Conservation (phyloP, 2,329 filamentous ascomycete genomes). For the Sporothrix dimorphospora region DNA sequence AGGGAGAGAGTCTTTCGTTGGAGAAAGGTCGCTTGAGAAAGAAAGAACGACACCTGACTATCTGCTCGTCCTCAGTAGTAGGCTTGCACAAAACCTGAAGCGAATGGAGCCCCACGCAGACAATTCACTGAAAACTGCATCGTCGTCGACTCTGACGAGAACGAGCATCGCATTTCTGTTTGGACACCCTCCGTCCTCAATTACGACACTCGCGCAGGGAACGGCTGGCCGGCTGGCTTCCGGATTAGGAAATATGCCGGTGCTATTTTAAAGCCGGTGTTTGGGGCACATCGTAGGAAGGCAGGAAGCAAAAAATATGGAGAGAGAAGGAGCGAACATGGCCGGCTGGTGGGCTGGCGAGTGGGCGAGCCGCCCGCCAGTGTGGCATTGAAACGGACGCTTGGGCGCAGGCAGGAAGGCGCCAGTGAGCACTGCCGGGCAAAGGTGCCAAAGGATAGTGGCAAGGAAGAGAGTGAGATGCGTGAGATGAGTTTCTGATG, state of each 20-base stretch:
- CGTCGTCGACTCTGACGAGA: background rate
- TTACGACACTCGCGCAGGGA: background rate
- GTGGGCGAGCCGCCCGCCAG: background rate
- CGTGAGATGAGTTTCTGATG: too few relatives aligned
- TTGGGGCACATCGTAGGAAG: background rate
- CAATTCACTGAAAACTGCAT: background rate
- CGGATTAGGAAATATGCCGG: slow-evolving; percentile 3
- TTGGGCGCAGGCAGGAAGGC: background rate
- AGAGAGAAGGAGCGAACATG: background rate
- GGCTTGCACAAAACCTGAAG: background rate
- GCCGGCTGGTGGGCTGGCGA: too few relatives aligned
- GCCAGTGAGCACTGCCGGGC: background rate
- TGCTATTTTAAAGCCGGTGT: background rate
- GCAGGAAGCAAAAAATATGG: background rate
- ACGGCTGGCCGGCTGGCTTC: background rate
- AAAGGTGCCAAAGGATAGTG: too few relatives aligned
- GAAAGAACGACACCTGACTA: background rate
- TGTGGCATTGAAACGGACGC: background rate
- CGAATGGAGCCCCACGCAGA: background rate
- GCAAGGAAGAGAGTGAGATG: too few relatives aligned
- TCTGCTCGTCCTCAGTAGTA: background rate
- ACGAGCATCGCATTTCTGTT: background rate
- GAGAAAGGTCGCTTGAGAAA: background rate
- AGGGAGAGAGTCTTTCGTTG: background rate
- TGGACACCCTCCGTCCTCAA: background rate